Percentiles rank a stretch among this genome's conserved stretches.
phyloP scores from a whole-genome alignment of 2,329 filamentous ascomycete genomes.

The Colletotrichum musicola region DNA sequence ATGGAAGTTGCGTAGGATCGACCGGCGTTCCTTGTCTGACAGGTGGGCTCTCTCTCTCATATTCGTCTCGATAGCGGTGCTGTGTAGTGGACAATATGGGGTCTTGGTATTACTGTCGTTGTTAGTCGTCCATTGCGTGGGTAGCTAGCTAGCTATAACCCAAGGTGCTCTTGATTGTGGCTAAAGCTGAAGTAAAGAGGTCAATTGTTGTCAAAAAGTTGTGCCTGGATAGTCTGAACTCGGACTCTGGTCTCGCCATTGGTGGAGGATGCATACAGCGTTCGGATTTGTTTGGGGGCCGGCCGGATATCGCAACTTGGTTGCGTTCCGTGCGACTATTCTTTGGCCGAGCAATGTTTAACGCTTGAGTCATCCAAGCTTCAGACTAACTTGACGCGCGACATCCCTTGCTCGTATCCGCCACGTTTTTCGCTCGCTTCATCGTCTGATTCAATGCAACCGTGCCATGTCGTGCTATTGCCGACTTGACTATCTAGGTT shows the following conservation, averaged over 20 bases:
- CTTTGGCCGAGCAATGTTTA: neutral
- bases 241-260: neutral
- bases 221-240: neutral
- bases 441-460: neutral
- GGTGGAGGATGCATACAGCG: neutral
- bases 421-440: neutral
- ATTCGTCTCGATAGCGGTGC: neutral
- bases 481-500: too few relatives aligned
- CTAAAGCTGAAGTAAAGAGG: neutral
- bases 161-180: neutral
- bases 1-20: conserved; percentile 2
- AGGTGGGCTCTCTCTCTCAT: neutral
- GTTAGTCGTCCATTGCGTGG: neutral
- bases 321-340: neutral
- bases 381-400: neutral
- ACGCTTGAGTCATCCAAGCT: too few relatives aligned
- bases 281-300: neutral
- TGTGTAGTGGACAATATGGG: too few relatives aligned
- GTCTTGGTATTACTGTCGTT: neutral
- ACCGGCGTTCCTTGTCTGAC: conserved; percentile 6
- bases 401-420: neutral
- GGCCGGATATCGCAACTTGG: neutral
- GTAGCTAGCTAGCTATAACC: neutral
- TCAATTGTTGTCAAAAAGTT: neutral
- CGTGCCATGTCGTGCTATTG: neutral